Percentiles rank a stretch among this genome's conserved stretches.
phyloP scores from a whole-genome alignment of 2,329 filamentous ascomycete genomes.

The Epicoccum sorghinum region DNA sequence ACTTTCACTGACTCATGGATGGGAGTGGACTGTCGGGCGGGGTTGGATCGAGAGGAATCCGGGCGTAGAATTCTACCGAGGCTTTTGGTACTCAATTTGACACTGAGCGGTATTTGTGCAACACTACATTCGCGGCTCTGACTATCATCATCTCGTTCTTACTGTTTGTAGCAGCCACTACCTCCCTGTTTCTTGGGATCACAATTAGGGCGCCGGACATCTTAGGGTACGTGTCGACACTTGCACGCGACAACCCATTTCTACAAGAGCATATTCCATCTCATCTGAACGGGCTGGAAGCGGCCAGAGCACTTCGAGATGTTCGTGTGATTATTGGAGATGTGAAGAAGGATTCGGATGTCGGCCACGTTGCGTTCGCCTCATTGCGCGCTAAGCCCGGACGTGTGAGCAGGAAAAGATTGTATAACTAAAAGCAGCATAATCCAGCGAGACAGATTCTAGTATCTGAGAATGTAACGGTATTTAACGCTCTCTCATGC shows the following conservation, averaged over 20 bases:
- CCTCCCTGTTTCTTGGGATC: constrained; percentile 1
- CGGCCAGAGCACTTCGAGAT: neutral
- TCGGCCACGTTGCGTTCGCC: constrained; percentile 18
- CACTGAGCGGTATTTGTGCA: constrained; percentile 3
- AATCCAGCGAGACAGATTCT: too few relatives aligned
- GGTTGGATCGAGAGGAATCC: neutral
- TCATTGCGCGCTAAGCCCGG: neutral
- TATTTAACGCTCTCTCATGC: neutral
- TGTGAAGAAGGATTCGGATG: neutral
- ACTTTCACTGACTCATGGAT: constrained; percentile 12
- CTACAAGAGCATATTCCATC: neutral
- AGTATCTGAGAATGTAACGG: neutral
- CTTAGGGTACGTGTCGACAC: constrained; percentile 12
- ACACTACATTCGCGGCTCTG: constrained; percentile 1
- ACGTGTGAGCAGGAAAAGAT: constrained; percentile 1
- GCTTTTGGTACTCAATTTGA: neutral
- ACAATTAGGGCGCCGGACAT: constrained; percentile 11
- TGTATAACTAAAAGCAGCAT: constrained; percentile 10
- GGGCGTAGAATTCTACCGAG: too few relatives aligned
- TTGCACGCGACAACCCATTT: constrained; percentile 13
- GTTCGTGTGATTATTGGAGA: neutral
- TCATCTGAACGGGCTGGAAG: neutral
- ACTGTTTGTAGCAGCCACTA: neutral
- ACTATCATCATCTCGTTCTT: constrained; percentile 10
- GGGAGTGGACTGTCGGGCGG: neutral